These are phyloP conservation scores for Phytophthora melonis DNA, from an alignment of 352 stramenopile species.

Conservation along the genomic window DNA sequence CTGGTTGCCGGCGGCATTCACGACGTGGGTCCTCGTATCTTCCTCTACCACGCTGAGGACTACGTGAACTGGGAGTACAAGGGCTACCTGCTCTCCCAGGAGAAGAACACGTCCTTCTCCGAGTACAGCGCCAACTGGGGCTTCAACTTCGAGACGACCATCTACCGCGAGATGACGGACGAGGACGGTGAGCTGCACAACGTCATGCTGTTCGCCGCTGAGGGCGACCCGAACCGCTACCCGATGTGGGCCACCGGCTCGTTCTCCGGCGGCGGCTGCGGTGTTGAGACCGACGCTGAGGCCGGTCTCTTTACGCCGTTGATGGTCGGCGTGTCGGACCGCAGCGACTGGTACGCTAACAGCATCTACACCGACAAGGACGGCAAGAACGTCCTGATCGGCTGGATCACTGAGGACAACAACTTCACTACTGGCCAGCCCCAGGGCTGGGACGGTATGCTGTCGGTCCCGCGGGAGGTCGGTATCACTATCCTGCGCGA, in stretches of 20 bases:
- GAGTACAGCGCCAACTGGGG: conserved; percentile 41
- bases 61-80: conserved; percentile 63
- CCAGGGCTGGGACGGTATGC: conserved; percentile 60
- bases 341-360: conserved; percentile 77
- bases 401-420: conserved; percentile 74
- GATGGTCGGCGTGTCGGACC: conserved; percentile 72
- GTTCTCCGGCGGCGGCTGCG: not conserved
- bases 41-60: conserved; percentile 61
- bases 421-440: conserved; percentile 53
- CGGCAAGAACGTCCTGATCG: conserved; percentile 66
- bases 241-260: not conserved
- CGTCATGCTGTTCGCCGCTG: not conserved
- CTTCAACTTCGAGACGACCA: not conserved
- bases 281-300: not conserved
- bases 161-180: not conserved
- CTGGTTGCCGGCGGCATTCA: conserved; percentile 62
- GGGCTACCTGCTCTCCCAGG: conserved; percentile 56
- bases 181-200: not conserved
- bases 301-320: conserved; percentile 1
- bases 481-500: conserved; percentile 59
- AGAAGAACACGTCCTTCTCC: conserved; percentile 69
- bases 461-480: conserved; percentile 65
- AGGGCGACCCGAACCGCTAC: not conserved
- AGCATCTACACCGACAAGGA: conserved; percentile 71
- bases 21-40: conserved; percentile 56